A percentile compares a stretch with the other conserved stretches of the same genome.
Conservation (phyloP, 2,329 filamentous ascomycete species). For the Aspergillus pseudonomiae region DNA sequence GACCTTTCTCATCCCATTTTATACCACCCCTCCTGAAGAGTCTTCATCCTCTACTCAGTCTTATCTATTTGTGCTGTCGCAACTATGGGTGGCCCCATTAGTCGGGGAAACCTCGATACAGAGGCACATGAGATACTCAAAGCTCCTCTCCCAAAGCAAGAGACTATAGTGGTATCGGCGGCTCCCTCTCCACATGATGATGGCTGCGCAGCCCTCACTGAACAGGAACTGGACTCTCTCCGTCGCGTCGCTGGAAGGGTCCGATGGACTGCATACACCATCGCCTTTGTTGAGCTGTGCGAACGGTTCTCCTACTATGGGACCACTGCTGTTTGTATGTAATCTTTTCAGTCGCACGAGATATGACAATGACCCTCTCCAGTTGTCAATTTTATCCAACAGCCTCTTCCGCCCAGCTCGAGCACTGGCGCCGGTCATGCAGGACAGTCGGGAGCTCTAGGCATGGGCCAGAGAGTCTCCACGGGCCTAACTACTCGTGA, state of each 20-base stretch:
- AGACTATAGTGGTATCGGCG: constrained; percentile 7
- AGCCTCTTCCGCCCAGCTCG: constrained; percentile 57
- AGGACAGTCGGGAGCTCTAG: constrained; percentile 55
- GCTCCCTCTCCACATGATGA: constrained; percentile 1
- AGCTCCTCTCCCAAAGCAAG: constrained; percentile 6
- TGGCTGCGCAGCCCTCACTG: constrained; percentile 31
- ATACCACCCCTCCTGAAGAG: neutral
- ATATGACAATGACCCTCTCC: constrained; percentile 13
- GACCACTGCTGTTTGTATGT: constrained; percentile 65
- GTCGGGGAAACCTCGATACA: neutral
- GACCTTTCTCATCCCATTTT: neutral
- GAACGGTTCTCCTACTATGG: constrained; percentile 81
- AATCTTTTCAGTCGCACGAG: constrained; percentile 17
- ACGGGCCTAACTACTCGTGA: constrained; percentile 55
- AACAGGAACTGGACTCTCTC: constrained; percentile 37
- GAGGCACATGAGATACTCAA: constrained; percentile 10
- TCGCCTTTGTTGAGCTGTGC: constrained; percentile 74
- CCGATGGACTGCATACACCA: constrained; percentile 67
- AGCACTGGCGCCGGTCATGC: constrained; percentile 52
- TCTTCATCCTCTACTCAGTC: neutral
- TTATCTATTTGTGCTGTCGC: neutral
- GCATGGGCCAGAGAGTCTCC: constrained; percentile 61
- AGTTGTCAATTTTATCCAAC: constrained; percentile 66
- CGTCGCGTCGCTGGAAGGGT: constrained; percentile 50
- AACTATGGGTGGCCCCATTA: constrained; percentile 15